phyloP scores from a whole-genome alignment of 2,329 filamentous ascomycete genomes.

The Pyricularia sp. region DNA sequence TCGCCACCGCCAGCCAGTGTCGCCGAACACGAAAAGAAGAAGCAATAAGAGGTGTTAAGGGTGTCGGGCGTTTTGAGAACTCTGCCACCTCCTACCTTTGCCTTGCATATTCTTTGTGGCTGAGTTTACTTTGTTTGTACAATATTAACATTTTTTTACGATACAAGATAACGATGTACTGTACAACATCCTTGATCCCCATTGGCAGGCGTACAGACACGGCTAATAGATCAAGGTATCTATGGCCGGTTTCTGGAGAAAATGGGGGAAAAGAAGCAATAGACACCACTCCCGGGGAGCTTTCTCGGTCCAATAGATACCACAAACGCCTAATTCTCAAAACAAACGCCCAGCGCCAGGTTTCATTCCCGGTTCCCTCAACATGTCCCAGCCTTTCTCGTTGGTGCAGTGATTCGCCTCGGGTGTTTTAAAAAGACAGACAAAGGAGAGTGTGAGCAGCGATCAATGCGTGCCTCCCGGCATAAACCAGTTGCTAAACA shows the following conservation, averaged over 20 bases:
- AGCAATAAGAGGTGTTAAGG: neutral
- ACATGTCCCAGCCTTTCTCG: neutral
- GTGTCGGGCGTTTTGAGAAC: neutral
- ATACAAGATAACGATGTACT: slow-evolving; percentile 1
- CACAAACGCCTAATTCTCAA: neutral
- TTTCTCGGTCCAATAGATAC: neutral
- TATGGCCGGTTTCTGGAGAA: neutral
- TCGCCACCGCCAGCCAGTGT: neutral
- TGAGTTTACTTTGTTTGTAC: neutral
- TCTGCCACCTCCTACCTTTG: neutral
- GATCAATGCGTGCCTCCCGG: neutral
- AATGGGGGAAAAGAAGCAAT: neutral
- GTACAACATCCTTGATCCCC: neutral
- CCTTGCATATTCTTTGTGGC: neutral
- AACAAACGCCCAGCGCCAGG: neutral
- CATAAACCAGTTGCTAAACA: neutral
- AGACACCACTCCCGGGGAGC: neutral
- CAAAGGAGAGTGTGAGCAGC: neutral
- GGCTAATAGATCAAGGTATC: neutral
- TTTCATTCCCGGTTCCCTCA: neutral
- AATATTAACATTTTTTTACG: neutral
- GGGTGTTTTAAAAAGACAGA: neutral
- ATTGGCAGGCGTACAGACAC: neutral
- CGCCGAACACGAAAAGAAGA: neutral
- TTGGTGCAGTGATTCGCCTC: neutral